A percentile compares a stretch with the other conserved stretches of the same genome.
Conservation (phyloP, 2,329 filamentous ascomycete genomes). For the Fusarium brachygibbosum region DNA sequence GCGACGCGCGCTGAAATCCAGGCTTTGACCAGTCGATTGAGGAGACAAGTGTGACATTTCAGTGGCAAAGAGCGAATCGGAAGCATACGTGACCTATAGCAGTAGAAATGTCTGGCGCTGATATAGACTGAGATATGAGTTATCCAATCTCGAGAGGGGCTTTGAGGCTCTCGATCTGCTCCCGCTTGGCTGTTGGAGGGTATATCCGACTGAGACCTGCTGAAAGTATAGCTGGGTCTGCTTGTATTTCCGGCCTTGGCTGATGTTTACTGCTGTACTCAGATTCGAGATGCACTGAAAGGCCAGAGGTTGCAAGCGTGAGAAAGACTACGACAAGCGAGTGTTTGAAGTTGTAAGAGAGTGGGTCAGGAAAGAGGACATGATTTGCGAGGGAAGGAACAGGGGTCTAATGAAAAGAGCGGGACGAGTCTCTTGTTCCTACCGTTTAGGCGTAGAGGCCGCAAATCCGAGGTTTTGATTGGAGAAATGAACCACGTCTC, state of each 20-base stretch:
- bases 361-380: constrained; percentile 27
- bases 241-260: constrained; percentile 20
- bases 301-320: constrained; percentile 27
- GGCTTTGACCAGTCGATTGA: constrained; percentile 22
- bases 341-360: constrained; percentile 50
- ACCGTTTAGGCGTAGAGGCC: constrained; percentile 46
- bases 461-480: constrained; percentile 25
- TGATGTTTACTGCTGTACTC: constrained; percentile 24
- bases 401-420: constrained; percentile 38
- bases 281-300: constrained; percentile 27
- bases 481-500: constrained; percentile 19
- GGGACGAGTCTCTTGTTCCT: constrained; percentile 43
- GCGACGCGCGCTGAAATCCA: constrained; percentile 23
- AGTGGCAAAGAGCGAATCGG: constrained; percentile 26
- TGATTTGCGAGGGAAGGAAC: constrained; percentile 44
- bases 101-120: constrained; percentile 25
- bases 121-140: constrained; percentile 33
- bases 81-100: constrained; percentile 25
- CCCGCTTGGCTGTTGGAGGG: constrained; percentile 33
- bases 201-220: constrained; percentile 31
- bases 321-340: constrained; percentile 39
- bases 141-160: constrained; percentile 18
- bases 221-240: constrained; percentile 14
- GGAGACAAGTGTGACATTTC: constrained; percentile 25
- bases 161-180: constrained; percentile 23